Base-by-base conservation (phyloP, 176 grass and related monocot genomes). In the Phragmites australis region DNA sequence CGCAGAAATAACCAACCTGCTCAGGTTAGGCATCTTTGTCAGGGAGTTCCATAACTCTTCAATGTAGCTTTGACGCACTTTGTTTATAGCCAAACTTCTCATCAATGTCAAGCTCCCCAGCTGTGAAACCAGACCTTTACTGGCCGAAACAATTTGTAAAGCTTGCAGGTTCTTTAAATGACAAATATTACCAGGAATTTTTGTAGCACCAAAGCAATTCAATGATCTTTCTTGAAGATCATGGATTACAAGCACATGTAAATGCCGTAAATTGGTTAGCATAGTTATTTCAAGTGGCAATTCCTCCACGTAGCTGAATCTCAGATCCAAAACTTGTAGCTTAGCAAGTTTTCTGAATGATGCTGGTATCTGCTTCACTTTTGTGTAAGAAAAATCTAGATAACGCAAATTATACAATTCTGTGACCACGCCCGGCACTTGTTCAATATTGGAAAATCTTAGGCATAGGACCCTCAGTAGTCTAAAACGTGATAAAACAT, bases 211-310 rank as follows among this genome's bases (percentile, higher is more conserved):
- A 0, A 77, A 31, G 41, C 37, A 81, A 46, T 91, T 9, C 22
- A 88, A 64, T 56, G 59, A n/a, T 44, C 74, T 82, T 64, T 41
- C 7, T 56, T 72, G 80, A 83, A 83, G 0, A 83, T 83, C 80
- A 22, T 15, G 65, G 19, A 27, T 0, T 23, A 39, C 11, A 16
- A 21, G 55, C 1, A 68, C 72, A 18, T 79, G 26, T 39, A 88
- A 46, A 83, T 91, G 71, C 2, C 85, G 70, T n/a, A 91, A 79
- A 22, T 85, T 88, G 55, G 70, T 72, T 17, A 91, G 31, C 63
- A 52, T 23, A 25, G 55, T 72, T 48, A 91, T 65, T 84, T 88
- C 85, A 10, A 19, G 3, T 0, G 86, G 89, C 41, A 91, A 65
- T 3, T 85, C 43, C 19, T 80, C 31, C 40, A 91, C 77, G 0